A percentile compares a stretch with the other conserved stretches of the same genome.
Conservation (phyloP, 805 yeast species). For the Candida dendrica region DNA sequence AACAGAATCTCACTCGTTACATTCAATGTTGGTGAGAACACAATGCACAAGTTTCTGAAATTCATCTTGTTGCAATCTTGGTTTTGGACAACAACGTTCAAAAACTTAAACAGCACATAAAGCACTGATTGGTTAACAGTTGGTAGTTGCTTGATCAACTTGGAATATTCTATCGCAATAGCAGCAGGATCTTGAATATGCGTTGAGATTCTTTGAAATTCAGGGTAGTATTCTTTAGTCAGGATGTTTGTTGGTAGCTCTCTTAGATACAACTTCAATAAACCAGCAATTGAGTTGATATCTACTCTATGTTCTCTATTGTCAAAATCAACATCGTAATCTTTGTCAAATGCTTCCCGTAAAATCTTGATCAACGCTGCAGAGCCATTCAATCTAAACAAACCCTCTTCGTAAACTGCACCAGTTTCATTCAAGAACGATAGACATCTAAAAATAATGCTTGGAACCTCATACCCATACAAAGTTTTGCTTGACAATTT, state of each 20-base stretch:
- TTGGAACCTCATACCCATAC: slow-evolving; percentile 48
- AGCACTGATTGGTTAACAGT: slow-evolving; percentile 51
- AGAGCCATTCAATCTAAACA: slow-evolving; percentile 86
- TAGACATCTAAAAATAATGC: slow-evolving; percentile 69
- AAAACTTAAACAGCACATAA: slow-evolving; percentile 57
- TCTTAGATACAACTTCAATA: slow-evolving; percentile 75
- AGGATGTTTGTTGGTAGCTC: slow-evolving; percentile 67
- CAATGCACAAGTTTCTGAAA: slow-evolving; percentile 68
- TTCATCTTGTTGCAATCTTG: slow-evolving; percentile 75
- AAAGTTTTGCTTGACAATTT: slow-evolving; percentile 42
- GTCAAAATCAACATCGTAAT: slow-evolving; percentile 62
- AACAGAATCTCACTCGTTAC: slow-evolving; percentile 55
- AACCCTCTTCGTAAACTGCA: slow-evolving; percentile 83
- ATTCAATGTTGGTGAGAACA: slow-evolving; percentile 74
- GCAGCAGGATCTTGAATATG: slow-evolving; percentile 22
- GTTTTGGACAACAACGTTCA: slow-evolving; percentile 56
- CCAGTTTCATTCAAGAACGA: slow-evolving; percentile 56
- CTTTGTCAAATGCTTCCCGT: slow-evolving; percentile 60
- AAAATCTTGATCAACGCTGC: slow-evolving; percentile 65
- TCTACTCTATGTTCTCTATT: slow-evolving; percentile 40
- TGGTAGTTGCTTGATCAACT: slow-evolving; percentile 36
- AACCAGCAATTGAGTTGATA: slow-evolving; percentile 81
- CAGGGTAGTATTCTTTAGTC: slow-evolving; percentile 40
- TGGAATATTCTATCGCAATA: slow-evolving; percentile 24
- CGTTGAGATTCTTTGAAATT: slow-evolving; percentile 30